These are phyloP conservation scores for Hypericum perforatum DNA, from an alignment of 345 rosid genomes.

Conservation along the genomic window DNA sequence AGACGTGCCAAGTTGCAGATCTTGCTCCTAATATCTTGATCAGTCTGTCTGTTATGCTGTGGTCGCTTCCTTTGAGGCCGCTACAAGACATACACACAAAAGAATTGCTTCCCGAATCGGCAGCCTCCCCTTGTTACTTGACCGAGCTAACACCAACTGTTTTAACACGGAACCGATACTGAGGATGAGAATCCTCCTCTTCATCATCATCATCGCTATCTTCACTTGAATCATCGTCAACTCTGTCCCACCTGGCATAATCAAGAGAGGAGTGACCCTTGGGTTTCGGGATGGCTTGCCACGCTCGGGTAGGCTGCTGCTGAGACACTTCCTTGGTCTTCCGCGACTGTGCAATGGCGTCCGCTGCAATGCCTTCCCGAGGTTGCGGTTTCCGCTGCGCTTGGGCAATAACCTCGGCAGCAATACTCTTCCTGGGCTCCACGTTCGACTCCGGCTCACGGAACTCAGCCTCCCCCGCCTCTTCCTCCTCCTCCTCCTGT, in stretches of 20 bases:
- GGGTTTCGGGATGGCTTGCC: constrained; percentile 94
- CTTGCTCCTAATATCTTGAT: too few species aligned
- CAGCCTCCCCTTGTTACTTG: constrained; percentile 41
- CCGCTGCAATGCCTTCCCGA: not conserved
- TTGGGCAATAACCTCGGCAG: constrained; percentile 27
- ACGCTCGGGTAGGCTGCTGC: constrained; percentile 45
- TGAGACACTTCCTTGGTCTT: constrained; percentile 26
- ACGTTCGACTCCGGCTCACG: too few species aligned
- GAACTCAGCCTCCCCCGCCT: too few species aligned
- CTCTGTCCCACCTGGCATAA: constrained; percentile 80
- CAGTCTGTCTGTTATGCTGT: too few species aligned
- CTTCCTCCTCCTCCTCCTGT: constrained; percentile 47
- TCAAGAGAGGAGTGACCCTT: constrained; percentile 90
- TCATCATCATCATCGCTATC: constrained; percentile 46
- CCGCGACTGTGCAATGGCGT: constrained; percentile 15
- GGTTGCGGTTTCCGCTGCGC: constrained; percentile 13
- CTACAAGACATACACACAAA: too few species aligned
- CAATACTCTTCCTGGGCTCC: constrained; percentile 19
- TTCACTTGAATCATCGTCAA: constrained; percentile 66
- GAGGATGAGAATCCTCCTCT: constrained; percentile 53
- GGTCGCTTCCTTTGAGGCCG: too few species aligned
- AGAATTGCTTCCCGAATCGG: too few species aligned
- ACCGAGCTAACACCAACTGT: constrained; percentile 73
- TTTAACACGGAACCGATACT: constrained; percentile 71
- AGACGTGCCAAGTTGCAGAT: too few species aligned